phyloP scores from a whole-genome alignment of 1,139 yeast species.

The Geotrichum bryndzae region DNA sequence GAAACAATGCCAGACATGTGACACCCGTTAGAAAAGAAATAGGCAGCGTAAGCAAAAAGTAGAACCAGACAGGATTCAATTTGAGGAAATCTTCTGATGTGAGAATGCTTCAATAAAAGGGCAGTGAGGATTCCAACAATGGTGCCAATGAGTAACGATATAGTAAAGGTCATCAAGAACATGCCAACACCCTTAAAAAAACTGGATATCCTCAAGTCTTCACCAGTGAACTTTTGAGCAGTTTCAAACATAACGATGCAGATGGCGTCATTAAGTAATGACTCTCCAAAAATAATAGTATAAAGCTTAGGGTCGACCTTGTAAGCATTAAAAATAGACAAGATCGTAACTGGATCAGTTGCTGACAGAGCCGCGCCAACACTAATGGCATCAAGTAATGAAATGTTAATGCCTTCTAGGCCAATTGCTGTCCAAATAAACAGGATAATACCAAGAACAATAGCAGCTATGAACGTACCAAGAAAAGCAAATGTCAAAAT shows the following conservation, averaged over 20 bases:
- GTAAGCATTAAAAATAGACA: constrained; percentile 93
- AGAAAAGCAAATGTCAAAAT: constrained; percentile 94
- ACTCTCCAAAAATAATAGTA: constrained; percentile 95
- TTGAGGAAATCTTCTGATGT: constrained; percentile 88
- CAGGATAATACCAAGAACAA: constrained; percentile 78
- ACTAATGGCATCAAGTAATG: constrained; percentile 92
- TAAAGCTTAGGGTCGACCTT: constrained; percentile 96
- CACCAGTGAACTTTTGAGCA: constrained; percentile 92
- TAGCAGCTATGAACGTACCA: constrained; percentile 88
- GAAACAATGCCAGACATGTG: constrained; percentile 99
- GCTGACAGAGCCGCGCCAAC: constrained; percentile 98
- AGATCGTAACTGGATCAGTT: constrained; percentile 95
- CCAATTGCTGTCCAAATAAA: constrained; percentile 91
- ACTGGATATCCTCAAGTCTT: constrained; percentile 61
- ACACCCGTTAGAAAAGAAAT: constrained; percentile 96
- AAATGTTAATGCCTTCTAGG: constrained; percentile 76
- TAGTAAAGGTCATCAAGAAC: constrained; percentile 87
- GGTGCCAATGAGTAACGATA: constrained; percentile 87
- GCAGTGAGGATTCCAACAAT: constrained; percentile 86
- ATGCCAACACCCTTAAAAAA: constrained; percentile 91
- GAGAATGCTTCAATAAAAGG: constrained; percentile 81
- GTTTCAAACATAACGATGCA: constrained; percentile 99
- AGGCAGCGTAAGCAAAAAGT: constrained; percentile 89
- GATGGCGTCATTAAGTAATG: constrained; percentile 91
- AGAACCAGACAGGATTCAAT: constrained; percentile 91